Evolutionary conservation across 2,329 filamentous ascomycete species (phyloP), one percentile per base, ranked within the genome.

Genomic region (Arthrobotrys pseudoclavata): DNA sequence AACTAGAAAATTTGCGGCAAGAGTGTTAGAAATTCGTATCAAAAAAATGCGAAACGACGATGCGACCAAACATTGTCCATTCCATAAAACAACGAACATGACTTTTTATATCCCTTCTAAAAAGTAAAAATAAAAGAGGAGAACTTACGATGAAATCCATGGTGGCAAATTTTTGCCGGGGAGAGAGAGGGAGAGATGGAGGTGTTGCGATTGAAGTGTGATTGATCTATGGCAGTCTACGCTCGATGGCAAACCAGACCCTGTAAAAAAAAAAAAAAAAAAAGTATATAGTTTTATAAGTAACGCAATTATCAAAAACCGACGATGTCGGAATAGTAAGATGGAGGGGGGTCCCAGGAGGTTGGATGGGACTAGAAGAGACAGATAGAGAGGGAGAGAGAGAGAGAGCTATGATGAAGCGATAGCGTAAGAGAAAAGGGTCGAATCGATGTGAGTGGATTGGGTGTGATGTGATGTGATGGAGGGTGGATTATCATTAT

Each of bases 1-100:
- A 91, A 85, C 89, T 91, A 87, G 74, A 89, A 18, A 12, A 13
- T 34, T 62, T 62, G 70, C 31, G 24, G 48, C 69, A 42, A 55
- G 53, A 70, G 22, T 53, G 74, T 77, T 71, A 77, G 74, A 77
- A 31, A 70, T 29, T 63, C 55, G 69, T 60, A 63, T 57, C 37
- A 47, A 76, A 47, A 47, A 63, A 20, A 47, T 63, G 42, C 60
- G 60, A 63, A 34, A 64, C 45, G 31, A 12, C 45, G n/a, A 20
- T 24, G 31, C 20, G 48, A 68, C 20, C 31, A 45, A 45, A 37
- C 57, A 31, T 34, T 34, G 12, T 34, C 4, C 31, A 9, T 9
- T 34, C 31, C 31, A 34, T 4, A 34, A 34, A 9, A 34, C 31
- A 9, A 34, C 7, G 31, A 9, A 34, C 31, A 34, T 4, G 31